Base-by-base conservation (phyloP, 345 rosid genomes). In the Schrenkiella parvula region DNA sequence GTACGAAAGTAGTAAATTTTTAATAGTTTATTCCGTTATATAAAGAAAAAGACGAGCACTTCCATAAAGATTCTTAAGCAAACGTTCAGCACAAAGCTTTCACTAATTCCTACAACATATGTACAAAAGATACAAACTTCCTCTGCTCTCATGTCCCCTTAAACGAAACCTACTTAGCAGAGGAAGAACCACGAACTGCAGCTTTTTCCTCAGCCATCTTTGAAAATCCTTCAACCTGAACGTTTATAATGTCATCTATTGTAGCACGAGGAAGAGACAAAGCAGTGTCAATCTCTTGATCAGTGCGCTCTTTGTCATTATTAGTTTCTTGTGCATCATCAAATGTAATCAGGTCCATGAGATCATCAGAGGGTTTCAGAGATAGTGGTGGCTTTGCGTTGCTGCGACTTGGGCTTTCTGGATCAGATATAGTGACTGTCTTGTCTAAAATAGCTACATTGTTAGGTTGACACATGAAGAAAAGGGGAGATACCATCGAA, bases 391-490 rank as follows among this genome's bases (percentile, higher is more conserved):
- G 39, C 68, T 64, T 64, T 37, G 66, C 12, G 29, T 74, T 28
- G 54, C 50, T 14, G 54, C 59, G 56, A 78, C 39, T 66, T 13
- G 71, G n/a, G 43, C 41, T 66, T 59, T 77, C 71, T 3, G 82
- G 71, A 70, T 81, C 84, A 15, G 78, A 70, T 39, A 71, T 75
- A 70, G 89, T 79, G 54, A 59, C 73, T 31, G 54, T 23, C 29
- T 74, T 56, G 29, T 77, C 70, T 52, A 59, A 56, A 35, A 78
- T 38, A 58, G 82, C 76, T 69, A 86, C 52, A 68, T 42, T 54
- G 48, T 78, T 78, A 64, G 81, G 58, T 41, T 79, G 73, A 57
- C 84, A 74, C 82, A 84, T 69, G 54, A 80, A 84, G 34, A 84
- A 86, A 25, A 86, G 29, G 39, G 76, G 82, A 78, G 87, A 85